Evolutionary conservation across 23 red algal species (phyloP).

Genomic region (Chondrus crispus): DNA sequence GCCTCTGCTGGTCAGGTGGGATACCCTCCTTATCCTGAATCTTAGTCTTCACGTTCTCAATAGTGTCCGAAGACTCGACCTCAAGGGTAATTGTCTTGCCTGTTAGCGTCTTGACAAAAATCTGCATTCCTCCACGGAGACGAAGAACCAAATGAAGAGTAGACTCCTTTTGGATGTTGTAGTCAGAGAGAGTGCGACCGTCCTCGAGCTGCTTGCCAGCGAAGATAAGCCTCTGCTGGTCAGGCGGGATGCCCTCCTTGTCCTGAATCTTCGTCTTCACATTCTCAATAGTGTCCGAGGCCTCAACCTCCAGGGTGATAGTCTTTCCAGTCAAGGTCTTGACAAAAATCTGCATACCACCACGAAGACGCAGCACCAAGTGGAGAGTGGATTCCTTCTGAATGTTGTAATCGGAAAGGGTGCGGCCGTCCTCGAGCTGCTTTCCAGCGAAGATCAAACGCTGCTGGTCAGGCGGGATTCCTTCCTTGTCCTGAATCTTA

Average conservation of each 20-base stretch:
- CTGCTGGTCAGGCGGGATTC: slow-evolving; percentile 92
- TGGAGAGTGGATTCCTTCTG: slow-evolving; percentile 87
- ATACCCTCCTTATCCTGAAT: slow-evolving; percentile 99
- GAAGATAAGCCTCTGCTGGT: slow-evolving; percentile 99
- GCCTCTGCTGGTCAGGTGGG: slow-evolving; percentile 96
- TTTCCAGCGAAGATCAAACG: slow-evolving; percentile 88
- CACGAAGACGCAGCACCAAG: slow-evolving; percentile 61
- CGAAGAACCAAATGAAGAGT: slow-evolving; percentile 96
- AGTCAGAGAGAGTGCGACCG: slow-evolving; percentile 94
- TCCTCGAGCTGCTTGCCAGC: slow-evolving; percentile 99
- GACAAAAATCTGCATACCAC: slow-evolving; percentile 81
- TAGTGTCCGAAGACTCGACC: slow-evolving; percentile 97
- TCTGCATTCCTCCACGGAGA: slow-evolving; percentile 93
- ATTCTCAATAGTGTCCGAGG: slow-evolving; percentile 98
- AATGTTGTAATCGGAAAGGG: slow-evolving; percentile 92
- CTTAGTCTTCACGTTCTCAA: slow-evolving; percentile 98
- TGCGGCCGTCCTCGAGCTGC: slow-evolving; percentile 92
- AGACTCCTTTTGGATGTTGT: slow-evolving; percentile 99
- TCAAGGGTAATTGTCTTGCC: slow-evolving; percentile 98
- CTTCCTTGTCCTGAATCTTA: slow-evolving; percentile 98
- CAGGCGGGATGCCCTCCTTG: slow-evolving; percentile 99
- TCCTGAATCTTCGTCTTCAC: slow-evolving; percentile 99
- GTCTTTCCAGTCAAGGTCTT: slow-evolving; percentile 99
- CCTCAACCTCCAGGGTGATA: slow-evolving; percentile 98
- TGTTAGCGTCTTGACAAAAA: slow-evolving; percentile 97